phyloP scores from a whole-genome alignment of 306 rosid species.

The Crataegus laevigata region DNA sequence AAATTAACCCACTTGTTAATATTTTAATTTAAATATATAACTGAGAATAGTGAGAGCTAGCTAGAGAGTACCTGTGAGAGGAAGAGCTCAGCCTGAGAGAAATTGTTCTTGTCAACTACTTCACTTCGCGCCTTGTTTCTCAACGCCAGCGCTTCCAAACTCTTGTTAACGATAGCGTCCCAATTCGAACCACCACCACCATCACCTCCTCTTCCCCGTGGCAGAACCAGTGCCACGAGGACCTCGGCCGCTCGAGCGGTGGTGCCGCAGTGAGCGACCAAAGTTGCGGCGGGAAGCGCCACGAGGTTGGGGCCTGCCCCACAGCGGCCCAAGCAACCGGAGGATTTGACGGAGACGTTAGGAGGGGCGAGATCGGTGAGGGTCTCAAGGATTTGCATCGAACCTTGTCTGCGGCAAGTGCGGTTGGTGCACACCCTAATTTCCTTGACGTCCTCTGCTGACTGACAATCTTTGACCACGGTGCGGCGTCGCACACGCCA shows the following conservation, averaged over 20 bases:
- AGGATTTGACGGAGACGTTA: conserved; percentile 42
- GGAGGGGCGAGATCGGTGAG: conserved; percentile 62
- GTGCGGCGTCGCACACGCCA: neutral
- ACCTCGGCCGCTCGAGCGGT: conserved; percentile 59
- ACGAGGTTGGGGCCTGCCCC: conserved; percentile 78
- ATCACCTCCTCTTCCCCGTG: neutral
- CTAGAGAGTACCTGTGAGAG: conserved; percentile 47
- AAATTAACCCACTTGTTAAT: neutral
- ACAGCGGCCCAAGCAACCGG: conserved; percentile 72
- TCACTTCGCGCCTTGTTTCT: conserved; percentile 58
- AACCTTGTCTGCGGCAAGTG: conserved; percentile 75
- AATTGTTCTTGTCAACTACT: conserved; percentile 30
- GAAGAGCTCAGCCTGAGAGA: conserved; percentile 52
- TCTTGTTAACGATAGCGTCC: conserved; percentile 12
- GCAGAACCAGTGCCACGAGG: conserved; percentile 2
- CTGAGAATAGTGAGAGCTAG: too few species aligned
- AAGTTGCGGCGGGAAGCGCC: conserved; percentile 43
- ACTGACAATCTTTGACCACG: neutral
- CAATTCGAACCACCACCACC: conserved; percentile 10
- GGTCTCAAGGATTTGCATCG: conserved; percentile 62
- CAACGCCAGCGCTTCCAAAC: conserved; percentile 76
- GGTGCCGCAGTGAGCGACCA: conserved; percentile 59
- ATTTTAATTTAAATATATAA: too few species aligned
- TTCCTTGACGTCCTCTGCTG: conserved; percentile 15
- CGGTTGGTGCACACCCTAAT: conserved; percentile 84